Evolutionary conservation across 306 rosid species (phyloP).

Genomic region (Sicyos baderoa): DNA sequence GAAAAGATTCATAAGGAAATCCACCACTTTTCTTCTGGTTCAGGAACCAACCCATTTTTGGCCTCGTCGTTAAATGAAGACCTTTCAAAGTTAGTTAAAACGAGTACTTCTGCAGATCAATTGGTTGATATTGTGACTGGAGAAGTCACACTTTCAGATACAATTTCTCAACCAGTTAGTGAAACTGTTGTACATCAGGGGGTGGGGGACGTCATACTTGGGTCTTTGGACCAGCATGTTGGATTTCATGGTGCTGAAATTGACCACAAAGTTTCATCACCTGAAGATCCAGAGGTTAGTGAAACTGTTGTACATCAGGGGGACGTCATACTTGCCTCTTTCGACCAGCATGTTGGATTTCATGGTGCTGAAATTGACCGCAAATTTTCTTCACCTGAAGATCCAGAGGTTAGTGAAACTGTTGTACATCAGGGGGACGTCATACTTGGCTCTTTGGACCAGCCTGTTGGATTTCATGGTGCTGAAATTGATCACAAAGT

Average conservation of each 20-base stretch:
- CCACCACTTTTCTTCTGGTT: constrained; percentile 46
- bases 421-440: constrained; percentile 36
- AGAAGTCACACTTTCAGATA: constrained; percentile 45
- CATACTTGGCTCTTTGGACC: constrained; percentile 79
- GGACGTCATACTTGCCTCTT: constrained; percentile 65
- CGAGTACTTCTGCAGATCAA: constrained; percentile 42
- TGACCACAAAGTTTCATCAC: constrained; percentile 33
- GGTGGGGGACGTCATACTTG: constrained; percentile 57
- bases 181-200: constrained; percentile 34
- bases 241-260: constrained; percentile 36
- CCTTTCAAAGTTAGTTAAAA: constrained; percentile 37
- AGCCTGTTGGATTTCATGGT: constrained; percentile 40
- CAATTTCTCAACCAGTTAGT: constrained; percentile 45
- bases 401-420: constrained; percentile 36
- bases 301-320: constrained; percentile 33
- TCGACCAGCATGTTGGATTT: constrained; percentile 59
- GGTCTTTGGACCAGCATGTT: constrained; percentile 70
- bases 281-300: constrained; percentile 37
- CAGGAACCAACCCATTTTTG: constrained; percentile 44
- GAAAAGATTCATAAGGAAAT: constrained; percentile 45
- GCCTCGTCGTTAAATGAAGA: constrained; percentile 39
- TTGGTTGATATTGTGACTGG: constrained; percentile 69
- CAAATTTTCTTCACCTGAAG: constrained; percentile 36
- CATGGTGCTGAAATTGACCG: constrained; percentile 37
- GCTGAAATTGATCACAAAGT: constrained; percentile 35